Conservation (phyloP, 2,329 filamentous ascomycete species). For the Exophiala spinifera region DNA sequence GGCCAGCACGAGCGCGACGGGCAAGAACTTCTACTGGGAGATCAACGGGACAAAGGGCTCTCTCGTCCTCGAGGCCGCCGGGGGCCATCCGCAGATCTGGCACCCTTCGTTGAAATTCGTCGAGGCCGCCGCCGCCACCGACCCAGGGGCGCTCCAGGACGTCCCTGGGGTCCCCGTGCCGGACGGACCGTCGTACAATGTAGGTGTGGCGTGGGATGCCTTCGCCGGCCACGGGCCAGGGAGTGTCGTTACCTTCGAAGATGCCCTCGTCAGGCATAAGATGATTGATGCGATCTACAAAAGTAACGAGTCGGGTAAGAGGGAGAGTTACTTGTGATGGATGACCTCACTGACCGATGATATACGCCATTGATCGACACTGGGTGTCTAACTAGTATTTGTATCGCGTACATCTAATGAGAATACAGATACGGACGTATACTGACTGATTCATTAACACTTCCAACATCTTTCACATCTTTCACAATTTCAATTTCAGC, state of each 20-base stretch:
- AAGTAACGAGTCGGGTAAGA: conserved; percentile 18
- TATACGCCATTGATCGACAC: no score
- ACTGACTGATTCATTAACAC: no score
- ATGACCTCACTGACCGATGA: no score
- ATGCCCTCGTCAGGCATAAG: conserved; percentile 21
- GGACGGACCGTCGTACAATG: conserved; percentile 14
- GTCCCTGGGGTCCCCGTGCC: conserved; percentile 8
- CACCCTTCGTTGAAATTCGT: conserved; percentile 20
- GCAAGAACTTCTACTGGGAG: conserved; percentile 21
- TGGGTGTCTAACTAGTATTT: no score
- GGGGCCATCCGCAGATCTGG: conserved; percentile 20
- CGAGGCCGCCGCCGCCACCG: no score
- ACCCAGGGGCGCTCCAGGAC: no score
- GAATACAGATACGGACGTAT: no score
- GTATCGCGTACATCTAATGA: no score
- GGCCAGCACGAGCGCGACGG: conserved; percentile 5
- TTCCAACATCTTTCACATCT: no score
- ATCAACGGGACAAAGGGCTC: conserved; percentile 24
- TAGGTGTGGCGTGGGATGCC: conserved; percentile 22
- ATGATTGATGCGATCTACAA: conserved; percentile 25
- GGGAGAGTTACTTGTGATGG: conserved; percentile 21
- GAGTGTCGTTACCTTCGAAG: conserved; percentile 19
- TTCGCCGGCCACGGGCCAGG: conserved; percentile 15
- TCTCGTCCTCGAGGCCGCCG: conserved; percentile 17
- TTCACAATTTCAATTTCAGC: no score